A percentile compares a stretch with the other conserved stretches of the same genome.
These are phyloP conservation scores for Fusarium phyllophilum DNA, from an alignment of 2,329 filamentous ascomycete genomes.

Conservation along the genomic window DNA sequence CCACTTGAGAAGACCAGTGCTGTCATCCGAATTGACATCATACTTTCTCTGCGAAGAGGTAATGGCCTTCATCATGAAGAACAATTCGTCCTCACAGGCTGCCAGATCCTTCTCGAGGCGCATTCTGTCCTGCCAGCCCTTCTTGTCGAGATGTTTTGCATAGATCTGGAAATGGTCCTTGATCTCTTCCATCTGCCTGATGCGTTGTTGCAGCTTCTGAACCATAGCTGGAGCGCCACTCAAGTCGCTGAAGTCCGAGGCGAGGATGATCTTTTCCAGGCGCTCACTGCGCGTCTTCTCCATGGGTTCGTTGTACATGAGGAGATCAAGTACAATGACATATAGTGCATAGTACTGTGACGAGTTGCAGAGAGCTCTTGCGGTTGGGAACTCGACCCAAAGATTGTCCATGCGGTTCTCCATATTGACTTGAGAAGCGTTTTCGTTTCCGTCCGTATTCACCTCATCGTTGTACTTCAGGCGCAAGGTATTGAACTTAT, in stretches of 20 bases:
- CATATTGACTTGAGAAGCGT: conserved; percentile 63
- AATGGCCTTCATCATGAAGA: conserved; percentile 99
- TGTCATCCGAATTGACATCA: conserved; percentile 72
- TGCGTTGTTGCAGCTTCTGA: conserved; percentile 87
- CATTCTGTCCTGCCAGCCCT: conserved; percentile 91
- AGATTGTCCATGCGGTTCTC: conserved; percentile 94
- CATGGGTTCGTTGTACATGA: conserved; percentile 94
- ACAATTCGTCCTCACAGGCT: conserved; percentile 93
- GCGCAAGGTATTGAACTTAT: conserved; percentile 97
- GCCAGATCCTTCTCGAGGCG: conserved; percentile 89
- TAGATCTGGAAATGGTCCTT: conserved; percentile 96
- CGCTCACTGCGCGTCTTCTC: conserved; percentile 98
- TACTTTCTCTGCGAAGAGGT: conserved; percentile 92
- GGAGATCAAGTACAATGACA: conserved; percentile 93
- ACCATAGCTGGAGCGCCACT: conserved; percentile 95
- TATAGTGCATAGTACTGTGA: conserved; percentile 98
- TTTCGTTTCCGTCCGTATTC: conserved; percentile 67
- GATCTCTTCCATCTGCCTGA: conserved; percentile 94
- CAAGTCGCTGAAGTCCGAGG: conserved; percentile 97
- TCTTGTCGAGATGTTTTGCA: conserved; percentile 83
- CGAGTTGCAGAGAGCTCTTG: conserved; percentile 95
- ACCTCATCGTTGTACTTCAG: conserved; percentile 98
- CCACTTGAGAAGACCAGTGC: conserved; percentile 86
- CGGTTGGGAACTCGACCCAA: conserved; percentile 95
- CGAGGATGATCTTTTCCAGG: conserved; percentile 98